Conservation (phyloP, 768 basidiomycete species). For the Gelatoporia subvermispora region DNA sequence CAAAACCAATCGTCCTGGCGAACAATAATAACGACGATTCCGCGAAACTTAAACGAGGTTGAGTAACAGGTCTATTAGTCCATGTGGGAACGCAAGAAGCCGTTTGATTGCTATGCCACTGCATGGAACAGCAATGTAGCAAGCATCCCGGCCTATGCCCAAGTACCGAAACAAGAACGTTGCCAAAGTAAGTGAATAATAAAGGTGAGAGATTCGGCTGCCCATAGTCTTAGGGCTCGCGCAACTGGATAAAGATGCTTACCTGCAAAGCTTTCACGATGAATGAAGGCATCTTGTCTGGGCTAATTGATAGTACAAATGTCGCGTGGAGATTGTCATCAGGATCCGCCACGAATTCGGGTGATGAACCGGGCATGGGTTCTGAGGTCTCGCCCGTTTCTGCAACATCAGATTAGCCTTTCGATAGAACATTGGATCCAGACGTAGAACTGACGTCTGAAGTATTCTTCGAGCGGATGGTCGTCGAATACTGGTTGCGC, state of each 20-base stretch:
- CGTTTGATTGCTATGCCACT: no score
- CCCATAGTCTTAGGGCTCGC: no score
- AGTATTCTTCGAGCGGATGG: slow-evolving; percentile 70
- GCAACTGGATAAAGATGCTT: slow-evolving; percentile 2
- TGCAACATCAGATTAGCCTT: slow-evolving; percentile 20
- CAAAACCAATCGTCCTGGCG: no score
- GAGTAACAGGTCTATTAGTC: no score
- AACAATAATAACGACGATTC: no score
- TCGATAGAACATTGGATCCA: background rate
- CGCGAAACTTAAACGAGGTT: no score
- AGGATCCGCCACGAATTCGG: slow-evolving; percentile 33
- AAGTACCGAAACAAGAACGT: background rate
- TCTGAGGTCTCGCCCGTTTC: slow-evolving; percentile 57
- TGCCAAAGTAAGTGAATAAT: background rate
- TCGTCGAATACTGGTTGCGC: slow-evolving; percentile 76
- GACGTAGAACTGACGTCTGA: slow-evolving; percentile 44
- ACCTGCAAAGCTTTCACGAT: slow-evolving; percentile 12
- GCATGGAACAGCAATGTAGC: no score
- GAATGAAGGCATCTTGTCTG: slow-evolving; percentile 7
- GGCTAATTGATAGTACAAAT: background rate
- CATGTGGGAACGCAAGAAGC: no score
- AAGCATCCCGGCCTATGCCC: no score
- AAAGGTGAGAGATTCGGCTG: no score
- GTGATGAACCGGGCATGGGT: slow-evolving; percentile 51
- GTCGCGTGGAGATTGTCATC: slow-evolving; percentile 21